Evolutionary conservation across 306 rosid genomes (phyloP).

Genomic region (Fragaria ananassa): DNA sequence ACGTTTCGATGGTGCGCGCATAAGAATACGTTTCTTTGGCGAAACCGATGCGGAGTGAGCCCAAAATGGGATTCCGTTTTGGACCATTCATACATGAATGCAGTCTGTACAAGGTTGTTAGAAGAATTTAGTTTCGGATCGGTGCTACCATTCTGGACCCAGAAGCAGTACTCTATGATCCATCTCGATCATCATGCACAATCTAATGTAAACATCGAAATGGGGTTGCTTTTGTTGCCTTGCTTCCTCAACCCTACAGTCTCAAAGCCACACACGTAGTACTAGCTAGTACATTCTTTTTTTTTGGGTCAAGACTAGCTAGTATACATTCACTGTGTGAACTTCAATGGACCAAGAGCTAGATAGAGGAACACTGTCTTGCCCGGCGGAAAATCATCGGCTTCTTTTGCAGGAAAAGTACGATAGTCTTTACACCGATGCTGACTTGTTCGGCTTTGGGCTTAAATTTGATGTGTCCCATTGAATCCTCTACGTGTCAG

Average conservation of each 20-base stretch:
- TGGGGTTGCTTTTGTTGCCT: background rate
- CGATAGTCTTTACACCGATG: background rate
- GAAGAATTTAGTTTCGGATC: conserved; percentile 12
- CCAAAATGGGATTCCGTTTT: background rate
- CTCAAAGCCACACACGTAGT: background rate
- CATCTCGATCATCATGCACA: conserved; percentile 1
- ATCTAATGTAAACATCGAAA: background rate
- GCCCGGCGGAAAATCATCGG: background rate
- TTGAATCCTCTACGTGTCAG: conserved; percentile 43
- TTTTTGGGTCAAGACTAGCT: too few relatives aligned
- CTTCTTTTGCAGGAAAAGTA: background rate
- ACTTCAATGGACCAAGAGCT: background rate
- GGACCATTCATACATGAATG: conserved; percentile 1
- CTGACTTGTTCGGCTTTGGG: background rate
- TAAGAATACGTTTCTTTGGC: too few relatives aligned
- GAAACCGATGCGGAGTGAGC: background rate
- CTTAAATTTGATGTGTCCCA: conserved; percentile 45
- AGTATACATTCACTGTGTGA: background rate
- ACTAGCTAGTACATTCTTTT: background rate
- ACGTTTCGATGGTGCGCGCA: too few relatives aligned
- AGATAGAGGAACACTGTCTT: conserved; percentile 7
- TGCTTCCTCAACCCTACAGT: background rate
- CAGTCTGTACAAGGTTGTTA: conserved; percentile 6
- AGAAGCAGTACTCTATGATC: background rate
- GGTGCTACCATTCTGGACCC: conserved; percentile 1